Percentiles rank a stretch among this genome's conserved stretches.
phyloP scores from a whole-genome alignment of 2,329 filamentous ascomycete species.

The Colletotrichum sp. region DNA sequence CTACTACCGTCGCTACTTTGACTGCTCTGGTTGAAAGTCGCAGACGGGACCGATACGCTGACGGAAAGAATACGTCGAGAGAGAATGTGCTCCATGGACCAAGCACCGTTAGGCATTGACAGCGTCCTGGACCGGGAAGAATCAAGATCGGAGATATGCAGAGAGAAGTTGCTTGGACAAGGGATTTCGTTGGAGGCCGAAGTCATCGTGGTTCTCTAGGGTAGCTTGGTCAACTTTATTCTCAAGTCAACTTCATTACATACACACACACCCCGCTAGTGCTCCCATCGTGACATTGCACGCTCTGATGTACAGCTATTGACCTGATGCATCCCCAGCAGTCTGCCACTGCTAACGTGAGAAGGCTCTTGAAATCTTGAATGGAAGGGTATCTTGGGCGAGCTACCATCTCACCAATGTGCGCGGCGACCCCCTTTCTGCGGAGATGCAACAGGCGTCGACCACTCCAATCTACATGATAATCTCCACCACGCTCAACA shows the following conservation, averaged over 20 bases:
- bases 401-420: slow-evolving; percentile 13
- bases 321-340: not conserved
- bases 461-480: not conserved
- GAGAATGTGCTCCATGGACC: not conserved
- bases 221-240: not conserved
- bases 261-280: not conserved
- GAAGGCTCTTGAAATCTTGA: slow-evolving; percentile 11
- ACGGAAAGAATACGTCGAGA: not conserved
- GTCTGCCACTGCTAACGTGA: not conserved
- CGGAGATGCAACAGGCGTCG: not conserved
- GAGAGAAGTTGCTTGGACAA: not conserved
- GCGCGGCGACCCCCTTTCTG: not conserved
- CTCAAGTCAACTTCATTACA: not conserved
- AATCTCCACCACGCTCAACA: not conserved
- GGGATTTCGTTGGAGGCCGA: not conserved
- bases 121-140: not conserved
- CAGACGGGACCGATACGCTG: not conserved
- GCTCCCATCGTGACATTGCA: not conserved
- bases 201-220: not conserved
- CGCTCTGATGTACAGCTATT: not conserved
- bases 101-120: not conserved
- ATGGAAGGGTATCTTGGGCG: slow-evolving; percentile 20
- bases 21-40: not conserved
- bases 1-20: slow-evolving; percentile 8
- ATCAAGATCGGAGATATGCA: not conserved